Percentiles rank a stretch among this genome's conserved stretches.
Evolutionary conservation across 2,329 filamentous ascomycete species (phyloP).

Genomic region (Fusarium floridanum): DNA sequence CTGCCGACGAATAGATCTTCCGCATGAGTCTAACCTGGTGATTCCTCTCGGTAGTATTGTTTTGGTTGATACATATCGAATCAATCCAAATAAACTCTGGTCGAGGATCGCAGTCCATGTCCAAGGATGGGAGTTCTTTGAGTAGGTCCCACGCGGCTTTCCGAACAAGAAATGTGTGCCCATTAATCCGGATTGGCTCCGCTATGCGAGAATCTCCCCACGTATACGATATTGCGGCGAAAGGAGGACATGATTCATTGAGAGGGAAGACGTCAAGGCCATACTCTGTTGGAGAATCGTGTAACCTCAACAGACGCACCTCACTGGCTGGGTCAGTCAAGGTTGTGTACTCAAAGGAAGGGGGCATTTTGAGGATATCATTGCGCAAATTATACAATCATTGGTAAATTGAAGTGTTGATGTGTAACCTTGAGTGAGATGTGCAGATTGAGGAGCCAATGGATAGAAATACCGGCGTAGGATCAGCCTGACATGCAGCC

Average conservation of each 20-base stretch:
- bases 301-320: neutral
- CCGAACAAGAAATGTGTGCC: neutral
- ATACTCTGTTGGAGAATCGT: neutral
- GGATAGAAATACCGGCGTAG: neutral
- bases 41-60: neutral
- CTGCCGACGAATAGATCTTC: neutral
- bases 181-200: neutral
- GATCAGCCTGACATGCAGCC: neutral
- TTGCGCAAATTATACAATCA: neutral
- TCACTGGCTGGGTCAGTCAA: neutral
- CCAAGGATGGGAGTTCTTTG: neutral
- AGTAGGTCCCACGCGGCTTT: neutral
- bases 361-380: neutral
- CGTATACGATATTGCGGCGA: neutral
- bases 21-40: neutral
- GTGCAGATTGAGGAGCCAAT: neutral
- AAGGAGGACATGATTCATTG: neutral
- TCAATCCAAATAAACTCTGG: neutral
- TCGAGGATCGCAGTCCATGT: neutral
- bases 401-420: neutral
- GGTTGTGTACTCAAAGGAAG: neutral
- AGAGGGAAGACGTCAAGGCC: neutral
- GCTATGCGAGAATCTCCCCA: neutral
- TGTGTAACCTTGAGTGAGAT: neutral
- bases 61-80: slow-evolving; percentile 1